These are phyloP conservation scores for Hyaloraphidium curvatum DNA, from an alignment of 192 early-diverging fungal genomes.

Conservation along the genomic window DNA sequence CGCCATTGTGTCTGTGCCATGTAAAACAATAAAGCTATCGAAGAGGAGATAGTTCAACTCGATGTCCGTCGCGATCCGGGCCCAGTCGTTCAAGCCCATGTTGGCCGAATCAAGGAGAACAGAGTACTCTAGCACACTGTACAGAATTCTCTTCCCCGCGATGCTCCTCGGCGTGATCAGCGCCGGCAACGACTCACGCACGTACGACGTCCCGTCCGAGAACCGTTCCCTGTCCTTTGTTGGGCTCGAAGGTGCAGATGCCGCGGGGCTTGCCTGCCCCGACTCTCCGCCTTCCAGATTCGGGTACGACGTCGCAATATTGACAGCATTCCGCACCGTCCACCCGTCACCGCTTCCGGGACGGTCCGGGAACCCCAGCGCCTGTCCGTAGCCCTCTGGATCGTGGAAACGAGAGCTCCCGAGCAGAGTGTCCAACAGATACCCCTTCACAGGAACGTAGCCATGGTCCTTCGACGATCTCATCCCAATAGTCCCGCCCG, in stretches of 20 bases:
- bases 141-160: slow-evolving; percentile 78
- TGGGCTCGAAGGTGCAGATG: too few relatives aligned
- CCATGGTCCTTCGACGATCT: slow-evolving; percentile 44
- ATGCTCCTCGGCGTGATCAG: slow-evolving; percentile 74
- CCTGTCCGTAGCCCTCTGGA: slow-evolving; percentile 12
- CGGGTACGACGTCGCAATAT: too few relatives aligned
- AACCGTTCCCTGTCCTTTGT: too few relatives aligned
- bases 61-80: slow-evolving; percentile 86
- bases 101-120: slow-evolving; percentile 89
- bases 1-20: slow-evolving; percentile 80
- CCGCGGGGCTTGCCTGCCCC: too few relatives aligned
- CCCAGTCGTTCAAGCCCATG: slow-evolving; percentile 87
- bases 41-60: slow-evolving; percentile 81
- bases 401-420: slow-evolving; percentile 70
- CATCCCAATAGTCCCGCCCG: slow-evolving; percentile 91
- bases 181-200: slow-evolving; percentile 12
- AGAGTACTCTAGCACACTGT: slow-evolving; percentile 89
- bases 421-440: slow-evolving; percentile 21
- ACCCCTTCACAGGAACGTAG: slow-evolving; percentile 36
- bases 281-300: too few relatives aligned
- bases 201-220: background rate
- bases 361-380: background rate
- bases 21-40: slow-evolving; percentile 91
- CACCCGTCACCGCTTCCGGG: too few relatives aligned
- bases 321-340: too few relatives aligned